Evolutionary conservation across 176 grass and related monocot genomes (phyloP), one percentile per base, ranked within the genome.

Genomic region (Carex parvula): DNA sequence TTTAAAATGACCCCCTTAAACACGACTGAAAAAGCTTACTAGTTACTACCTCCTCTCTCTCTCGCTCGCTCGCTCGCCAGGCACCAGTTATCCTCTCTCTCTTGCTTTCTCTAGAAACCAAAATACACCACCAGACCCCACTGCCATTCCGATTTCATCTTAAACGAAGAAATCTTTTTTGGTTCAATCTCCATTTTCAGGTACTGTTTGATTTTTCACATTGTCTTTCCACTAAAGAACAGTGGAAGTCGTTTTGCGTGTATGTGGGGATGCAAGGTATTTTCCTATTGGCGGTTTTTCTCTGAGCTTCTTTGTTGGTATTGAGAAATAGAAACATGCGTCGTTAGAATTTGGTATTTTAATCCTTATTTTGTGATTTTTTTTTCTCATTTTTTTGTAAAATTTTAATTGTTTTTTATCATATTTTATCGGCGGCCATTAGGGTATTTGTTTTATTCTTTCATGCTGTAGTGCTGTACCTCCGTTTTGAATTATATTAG

Each of bases 141-240:
- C 16, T 59, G 41, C 60, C 77, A 14, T 13, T 30, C 10, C 20
- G 18, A 52, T 55, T 68, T 68, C 11, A 55, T 77, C 72, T 33
- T 6, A 58, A 37, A 35, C 26, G 5, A 37, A 80, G 10, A 29
- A 14, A 61, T 80, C 24, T 80, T 3, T 60, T 61, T 41, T 35
- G 77, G 15, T 60, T 80, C 57, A 29, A 58, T 80, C 55, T 80
- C 22, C 20, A 33, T 80, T 80, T 17, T 26, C 77, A 80, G 77
- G 77, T 80, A 80, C 6, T 80, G 24, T 80, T 80, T 80, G 3
- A 58, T 55, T 26, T 9, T 15, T 3, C 48, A 5, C 48, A 46
- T 55, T 52, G 8, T 29, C 22, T 54, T 13, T 30, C 24, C 5
- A 30, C 37, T 39, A 39, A 39, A 39, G 46, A 26, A 56, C 46